These are phyloP conservation scores for Pseudozyma tsukubaensis DNA, from an alignment of 1,284 basidiomycete genomes.

Conservation along the genomic window DNA sequence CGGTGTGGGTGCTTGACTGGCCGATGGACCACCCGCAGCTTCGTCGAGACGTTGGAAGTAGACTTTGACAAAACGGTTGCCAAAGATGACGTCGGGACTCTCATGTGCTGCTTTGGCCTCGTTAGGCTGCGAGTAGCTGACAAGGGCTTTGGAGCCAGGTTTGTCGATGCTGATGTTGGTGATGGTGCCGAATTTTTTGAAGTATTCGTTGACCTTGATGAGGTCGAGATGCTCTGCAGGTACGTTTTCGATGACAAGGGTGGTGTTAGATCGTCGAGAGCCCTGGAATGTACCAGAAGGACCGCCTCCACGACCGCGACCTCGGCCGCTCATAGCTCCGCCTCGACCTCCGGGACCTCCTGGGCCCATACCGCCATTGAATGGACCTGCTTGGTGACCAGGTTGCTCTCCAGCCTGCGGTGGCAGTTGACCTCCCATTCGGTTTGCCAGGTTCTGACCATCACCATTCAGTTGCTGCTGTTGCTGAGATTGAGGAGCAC, in stretches of 20 bases:
- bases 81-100: slow-evolving; percentile 90
- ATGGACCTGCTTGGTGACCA: slow-evolving; percentile 12
- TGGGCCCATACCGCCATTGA: slow-evolving; percentile 19
- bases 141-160: slow-evolving; percentile 80
- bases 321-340: slow-evolving; percentile 72
- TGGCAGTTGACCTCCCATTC: slow-evolving; percentile 38
- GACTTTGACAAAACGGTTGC: slow-evolving; percentile 90
- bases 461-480: slow-evolving; percentile 24
- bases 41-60: slow-evolving; percentile 67
- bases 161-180: slow-evolving; percentile 90
- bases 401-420: slow-evolving; percentile 15
- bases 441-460: slow-evolving; percentile 31
- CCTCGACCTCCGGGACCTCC: slow-evolving; percentile 35
- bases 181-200: slow-evolving; percentile 90
- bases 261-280: slow-evolving; percentile 74
- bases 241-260: slow-evolving; percentile 92
- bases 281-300: slow-evolving; percentile 71
- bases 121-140: slow-evolving; percentile 85
- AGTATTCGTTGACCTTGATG: slow-evolving; percentile 85
- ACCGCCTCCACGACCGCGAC: slow-evolving; percentile 70
- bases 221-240: slow-evolving; percentile 83
- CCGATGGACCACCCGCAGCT: slow-evolving; percentile 77
- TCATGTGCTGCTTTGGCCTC: slow-evolving; percentile 91
- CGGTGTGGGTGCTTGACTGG: slow-evolving; percentile 79
- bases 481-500: slow-evolving; percentile 7